Conservation (phyloP, 2,329 filamentous ascomycete genomes). For the Lecanosticta acicola region DNA sequence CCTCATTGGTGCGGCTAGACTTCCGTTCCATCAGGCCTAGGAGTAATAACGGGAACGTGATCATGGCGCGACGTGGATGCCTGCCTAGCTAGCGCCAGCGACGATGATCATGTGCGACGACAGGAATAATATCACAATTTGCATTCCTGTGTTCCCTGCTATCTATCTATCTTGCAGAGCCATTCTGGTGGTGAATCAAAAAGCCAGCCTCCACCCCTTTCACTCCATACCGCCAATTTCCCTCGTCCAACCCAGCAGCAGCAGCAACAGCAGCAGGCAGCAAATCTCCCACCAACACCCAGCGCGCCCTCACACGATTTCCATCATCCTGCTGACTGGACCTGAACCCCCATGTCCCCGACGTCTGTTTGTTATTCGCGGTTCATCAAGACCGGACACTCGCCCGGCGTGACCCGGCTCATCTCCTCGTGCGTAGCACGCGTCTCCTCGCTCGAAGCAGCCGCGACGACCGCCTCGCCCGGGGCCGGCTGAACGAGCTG, state of each 20-base stretch:
- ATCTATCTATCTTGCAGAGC: too few relatives aligned
- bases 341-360: too few relatives aligned
- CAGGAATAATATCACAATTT: too few relatives aligned
- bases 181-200: too few relatives aligned
- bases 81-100: not conserved
- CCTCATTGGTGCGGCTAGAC: constrained; percentile 1
- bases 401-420: constrained; percentile 26
- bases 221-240: too few relatives aligned
- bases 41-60: too few relatives aligned
- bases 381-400: constrained; percentile 38
- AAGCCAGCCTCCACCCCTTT: too few relatives aligned
- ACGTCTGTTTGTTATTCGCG: constrained; percentile 27
- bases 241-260: too few relatives aligned
- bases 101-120: too few relatives aligned
- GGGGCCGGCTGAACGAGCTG: constrained; percentile 27
- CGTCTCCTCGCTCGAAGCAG: constrained; percentile 30
- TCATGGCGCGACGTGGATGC: not conserved
- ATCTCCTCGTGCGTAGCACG: constrained; percentile 36
- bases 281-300: constrained; percentile 1
- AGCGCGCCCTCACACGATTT: not conserved
- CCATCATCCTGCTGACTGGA: not conserved
- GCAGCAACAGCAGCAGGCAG: constrained; percentile 2
- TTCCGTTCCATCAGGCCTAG: not conserved
- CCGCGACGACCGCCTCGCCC: constrained; percentile 35
- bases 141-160: too few relatives aligned